Percentiles rank a stretch among this genome's conserved stretches.
These are phyloP conservation scores for Suillus luteus DNA, from an alignment of 768 basidiomycete genomes.

Conservation along the genomic window DNA sequence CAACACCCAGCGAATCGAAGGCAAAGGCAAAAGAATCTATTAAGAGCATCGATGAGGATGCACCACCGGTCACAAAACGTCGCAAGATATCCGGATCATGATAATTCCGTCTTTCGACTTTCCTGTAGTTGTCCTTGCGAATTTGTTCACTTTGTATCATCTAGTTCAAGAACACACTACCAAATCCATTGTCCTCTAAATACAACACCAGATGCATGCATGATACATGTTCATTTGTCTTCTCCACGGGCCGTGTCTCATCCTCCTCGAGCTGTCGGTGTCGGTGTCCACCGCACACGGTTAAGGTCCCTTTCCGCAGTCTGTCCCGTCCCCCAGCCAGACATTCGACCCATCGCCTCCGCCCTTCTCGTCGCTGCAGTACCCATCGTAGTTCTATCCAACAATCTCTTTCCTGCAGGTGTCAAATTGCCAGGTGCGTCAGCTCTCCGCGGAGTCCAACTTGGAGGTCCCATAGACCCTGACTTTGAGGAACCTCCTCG, in stretches of 20 bases:
- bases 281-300: constrained; percentile 78
- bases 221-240: constrained; percentile 12
- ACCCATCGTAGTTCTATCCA: constrained; percentile 72
- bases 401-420: constrained; percentile 78
- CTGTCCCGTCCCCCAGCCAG: constrained; percentile 54
- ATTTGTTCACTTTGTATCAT: constrained; percentile 5
- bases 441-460: constrained; percentile 74
- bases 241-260: constrained; percentile 27
- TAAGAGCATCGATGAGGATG: constrained; percentile 27
- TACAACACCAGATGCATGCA: neutral
- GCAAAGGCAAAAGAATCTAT: constrained; percentile 19
- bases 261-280: constrained; percentile 47
- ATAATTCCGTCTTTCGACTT: constrained; percentile 21
- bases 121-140: neutral
- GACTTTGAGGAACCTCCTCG: constrained; percentile 37
- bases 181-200: neutral
- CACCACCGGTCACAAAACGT: constrained; percentile 54
- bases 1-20: constrained; percentile 22
- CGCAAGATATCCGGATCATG: constrained; percentile 47
- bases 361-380: constrained; percentile 62
- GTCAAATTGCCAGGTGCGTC: constrained; percentile 77
- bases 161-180: neutral
- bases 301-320: constrained; percentile 63
- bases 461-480: constrained; percentile 77
- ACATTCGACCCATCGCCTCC: constrained; percentile 62